A percentile compares a stretch with the other conserved stretches of the same genome.
Conservation (phyloP, 116 monocot genomes). For the Posidonia oceanica region DNA sequence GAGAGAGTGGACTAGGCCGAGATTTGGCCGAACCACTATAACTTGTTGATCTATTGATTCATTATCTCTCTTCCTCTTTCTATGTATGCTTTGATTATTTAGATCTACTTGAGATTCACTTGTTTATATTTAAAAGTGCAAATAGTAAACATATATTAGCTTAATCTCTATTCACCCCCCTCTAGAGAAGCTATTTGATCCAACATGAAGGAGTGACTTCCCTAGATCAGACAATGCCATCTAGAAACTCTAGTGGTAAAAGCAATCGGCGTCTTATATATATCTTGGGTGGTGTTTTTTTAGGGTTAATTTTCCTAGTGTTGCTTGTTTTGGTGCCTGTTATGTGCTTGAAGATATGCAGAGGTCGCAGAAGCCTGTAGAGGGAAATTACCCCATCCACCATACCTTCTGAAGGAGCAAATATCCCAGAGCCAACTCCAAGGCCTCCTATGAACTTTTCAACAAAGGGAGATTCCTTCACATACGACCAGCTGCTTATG, state of each 20-base stretch:
- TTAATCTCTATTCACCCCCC: too few species aligned
- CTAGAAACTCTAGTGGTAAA: background rate
- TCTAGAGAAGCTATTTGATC: too few species aligned
- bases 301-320: slow-evolving; percentile 25
- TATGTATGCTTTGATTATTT: too few species aligned
- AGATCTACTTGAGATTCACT: too few species aligned
- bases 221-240: background rate
- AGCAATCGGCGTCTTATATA: slow-evolving; percentile 10
- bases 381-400: background rate
- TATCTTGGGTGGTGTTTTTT: slow-evolving; percentile 32
- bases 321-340: slow-evolving; percentile 11
- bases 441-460: slow-evolving; percentile 15
- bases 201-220: slow-evolving; percentile 17
- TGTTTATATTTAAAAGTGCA: too few species aligned
- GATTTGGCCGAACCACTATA: too few species aligned
- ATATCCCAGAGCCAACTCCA: background rate
- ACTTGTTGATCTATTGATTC: too few species aligned
- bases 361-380: background rate
- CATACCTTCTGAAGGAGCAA: slow-evolving; percentile 1
- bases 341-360: slow-evolving; percentile 18
- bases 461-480: slow-evolving; percentile 45
- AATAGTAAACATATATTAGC: too few species aligned
- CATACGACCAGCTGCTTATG: slow-evolving; percentile 45
- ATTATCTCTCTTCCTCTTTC: too few species aligned
- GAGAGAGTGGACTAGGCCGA: too few species aligned